Conservation (phyloP, 164 flowering plant genomes). For the Vitis rotundifolia region DNA sequence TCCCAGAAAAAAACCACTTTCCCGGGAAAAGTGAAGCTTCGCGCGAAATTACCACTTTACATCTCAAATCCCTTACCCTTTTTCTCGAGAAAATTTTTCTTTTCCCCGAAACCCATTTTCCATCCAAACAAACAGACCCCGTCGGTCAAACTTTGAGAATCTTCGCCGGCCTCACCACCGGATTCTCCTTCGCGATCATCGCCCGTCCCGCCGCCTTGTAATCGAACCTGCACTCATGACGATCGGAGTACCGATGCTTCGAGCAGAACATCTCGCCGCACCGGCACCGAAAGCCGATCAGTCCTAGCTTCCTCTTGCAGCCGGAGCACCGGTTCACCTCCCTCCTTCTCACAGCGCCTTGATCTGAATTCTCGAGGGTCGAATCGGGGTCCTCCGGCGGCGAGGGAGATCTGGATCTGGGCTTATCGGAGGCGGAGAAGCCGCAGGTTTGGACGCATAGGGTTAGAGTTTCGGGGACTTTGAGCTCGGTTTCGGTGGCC, state of each 20-base stretch:
- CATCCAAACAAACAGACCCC: no score
- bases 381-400: slow-evolving; percentile 10
- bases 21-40: no score
- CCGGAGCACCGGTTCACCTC: slow-evolving; percentile 59
- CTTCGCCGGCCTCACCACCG: slow-evolving; percentile 69
- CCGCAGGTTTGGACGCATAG: slow-evolving; percentile 52
- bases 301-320: slow-evolving; percentile 58
- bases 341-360: slow-evolving; percentile 11
- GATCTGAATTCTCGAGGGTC: slow-evolving; percentile 7
- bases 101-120: no score
- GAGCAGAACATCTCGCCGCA: slow-evolving; percentile 70
- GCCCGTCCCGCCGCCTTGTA: slow-evolving; percentile 67
- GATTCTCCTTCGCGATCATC: slow-evolving; percentile 65
- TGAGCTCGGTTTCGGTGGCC: slow-evolving; percentile 55
- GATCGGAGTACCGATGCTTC: slow-evolving; percentile 65
- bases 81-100: no score
- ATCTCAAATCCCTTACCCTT: no score
- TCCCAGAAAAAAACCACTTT: no score
- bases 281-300: slow-evolving; percentile 72
- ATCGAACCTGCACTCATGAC: slow-evolving; percentile 61
- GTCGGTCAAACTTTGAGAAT: slow-evolving; percentile 46
- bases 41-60: no score
- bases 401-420: slow-evolving; percentile 32
- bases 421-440: slow-evolving; percentile 23
- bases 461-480: slow-evolving; percentile 47